Evolutionary conservation across 2,329 filamentous ascomycete species (phyloP).

Genomic region (Alternaria panax): DNA sequence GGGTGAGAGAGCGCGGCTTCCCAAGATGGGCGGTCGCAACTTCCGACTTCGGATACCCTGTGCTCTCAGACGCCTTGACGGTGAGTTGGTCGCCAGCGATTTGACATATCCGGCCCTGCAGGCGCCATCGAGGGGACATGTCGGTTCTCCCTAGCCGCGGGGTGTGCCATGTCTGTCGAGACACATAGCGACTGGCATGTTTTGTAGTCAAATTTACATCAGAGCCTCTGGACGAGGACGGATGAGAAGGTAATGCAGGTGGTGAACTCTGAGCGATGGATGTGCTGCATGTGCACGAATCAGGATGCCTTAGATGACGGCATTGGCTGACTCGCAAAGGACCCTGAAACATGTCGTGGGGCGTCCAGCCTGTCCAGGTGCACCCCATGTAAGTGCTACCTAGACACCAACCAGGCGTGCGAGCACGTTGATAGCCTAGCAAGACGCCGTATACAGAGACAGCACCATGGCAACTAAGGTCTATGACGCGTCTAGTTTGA

Average conservation of each 20-base stretch:
- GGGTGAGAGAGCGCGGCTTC: slow-evolving; percentile 11
- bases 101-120: not conserved
- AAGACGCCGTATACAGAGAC: not conserved
- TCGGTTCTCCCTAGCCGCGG: not conserved
- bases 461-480: slow-evolving; percentile 53
- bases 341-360: slow-evolving; percentile 23
- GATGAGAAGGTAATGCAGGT: not conserved
- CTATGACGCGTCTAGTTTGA: slow-evolving; percentile 67
- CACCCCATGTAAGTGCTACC: slow-evolving; percentile 13
- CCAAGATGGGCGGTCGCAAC: not conserved
- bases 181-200: not conserved
- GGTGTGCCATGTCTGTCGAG: not conserved
- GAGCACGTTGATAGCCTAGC: slow-evolving; percentile 5
- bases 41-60: not conserved
- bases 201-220: not conserved
- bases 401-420: not conserved
- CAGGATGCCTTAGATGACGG: slow-evolving; percentile 7
- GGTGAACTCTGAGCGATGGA: too few relatives aligned
- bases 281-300: slow-evolving; percentile 5
- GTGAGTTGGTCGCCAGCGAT: not conserved
- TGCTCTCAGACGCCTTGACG: not conserved
- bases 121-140: not conserved
- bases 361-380: slow-evolving; percentile 8
- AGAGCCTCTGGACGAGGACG: not conserved
- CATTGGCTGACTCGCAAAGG: slow-evolving; percentile 26